Evolutionary conservation across 495 filamentous ascomycete genomes (phyloP).

Genomic region (Tuber magnatum): DNA sequence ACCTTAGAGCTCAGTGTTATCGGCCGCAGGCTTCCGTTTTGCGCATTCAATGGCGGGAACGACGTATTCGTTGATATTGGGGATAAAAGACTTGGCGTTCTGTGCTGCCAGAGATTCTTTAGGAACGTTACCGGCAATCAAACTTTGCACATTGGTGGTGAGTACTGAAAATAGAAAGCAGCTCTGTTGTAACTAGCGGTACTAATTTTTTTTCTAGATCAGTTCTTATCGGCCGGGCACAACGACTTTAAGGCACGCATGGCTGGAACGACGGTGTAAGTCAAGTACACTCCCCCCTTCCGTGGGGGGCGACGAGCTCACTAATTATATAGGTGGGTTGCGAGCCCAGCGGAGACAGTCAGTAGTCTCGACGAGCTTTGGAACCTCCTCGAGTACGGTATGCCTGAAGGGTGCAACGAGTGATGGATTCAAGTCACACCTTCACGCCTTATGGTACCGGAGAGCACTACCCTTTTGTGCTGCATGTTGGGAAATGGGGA

Average conservation of each 20-base stretch:
- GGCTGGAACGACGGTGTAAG: slow-evolving; percentile 55
- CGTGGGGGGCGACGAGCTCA: slow-evolving; percentile 49
- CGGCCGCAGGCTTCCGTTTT: slow-evolving; percentile 73
- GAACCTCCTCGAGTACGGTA: slow-evolving; percentile 43
- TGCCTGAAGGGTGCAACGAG: slow-evolving; percentile 15
- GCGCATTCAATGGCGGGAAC: slow-evolving; percentile 95
- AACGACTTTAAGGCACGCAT: slow-evolving; percentile 88
- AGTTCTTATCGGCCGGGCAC: slow-evolving; percentile 89
- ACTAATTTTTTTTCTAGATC: slow-evolving; percentile 67
- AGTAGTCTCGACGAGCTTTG: slow-evolving; percentile 75
- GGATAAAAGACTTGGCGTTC: slow-evolving; percentile 91
- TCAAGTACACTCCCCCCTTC: background rate
- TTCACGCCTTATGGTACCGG: background rate
- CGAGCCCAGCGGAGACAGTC: slow-evolving; percentile 82
- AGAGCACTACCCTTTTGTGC: background rate
- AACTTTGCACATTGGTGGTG: slow-evolving; percentile 35
- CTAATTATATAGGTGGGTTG: slow-evolving; percentile 79
- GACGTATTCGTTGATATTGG: slow-evolving; percentile 99
- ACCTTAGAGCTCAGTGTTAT: slow-evolving; percentile 72
- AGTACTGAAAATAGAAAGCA: background rate
- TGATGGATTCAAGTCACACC: background rate
- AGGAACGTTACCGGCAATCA: slow-evolving; percentile 58
- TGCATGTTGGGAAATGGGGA: background rate
- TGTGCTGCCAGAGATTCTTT: slow-evolving; percentile 88
- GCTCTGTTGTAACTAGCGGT: slow-evolving; percentile 46